Percentiles rank a stretch among this genome's conserved stretches.
Evolutionary conservation across 2,329 filamentous ascomycete species (phyloP).

Genomic region (Thelonectria olida): DNA sequence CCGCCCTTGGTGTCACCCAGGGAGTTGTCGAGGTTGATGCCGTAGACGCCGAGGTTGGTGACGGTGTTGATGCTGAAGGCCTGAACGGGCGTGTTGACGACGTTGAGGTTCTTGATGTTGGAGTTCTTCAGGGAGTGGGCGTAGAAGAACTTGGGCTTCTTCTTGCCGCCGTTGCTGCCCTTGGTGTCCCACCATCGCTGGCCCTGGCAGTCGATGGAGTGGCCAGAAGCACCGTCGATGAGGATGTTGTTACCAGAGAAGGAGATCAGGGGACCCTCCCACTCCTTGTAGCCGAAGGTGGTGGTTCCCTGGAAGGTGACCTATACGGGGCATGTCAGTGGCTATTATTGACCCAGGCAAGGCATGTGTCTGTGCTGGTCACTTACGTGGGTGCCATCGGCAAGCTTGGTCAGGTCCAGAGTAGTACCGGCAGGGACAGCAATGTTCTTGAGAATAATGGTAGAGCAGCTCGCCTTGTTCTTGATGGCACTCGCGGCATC

Average conservation of each 20-base stretch:
- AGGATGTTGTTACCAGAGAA: constrained; percentile 66
- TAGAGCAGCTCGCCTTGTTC: constrained; percentile 61
- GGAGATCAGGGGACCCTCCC: constrained; percentile 70
- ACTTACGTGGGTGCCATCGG: constrained; percentile 53
- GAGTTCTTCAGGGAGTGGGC: constrained; percentile 52
- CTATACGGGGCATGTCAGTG: constrained; percentile 8
- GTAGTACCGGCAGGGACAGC: constrained; percentile 66
- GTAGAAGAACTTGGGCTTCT: constrained; percentile 70
- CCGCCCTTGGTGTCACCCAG: constrained; percentile 46
- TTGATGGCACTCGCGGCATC: constrained; percentile 57
- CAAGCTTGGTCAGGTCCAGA: constrained; percentile 65
- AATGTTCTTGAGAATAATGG: constrained; percentile 62
- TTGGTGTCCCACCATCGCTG: constrained; percentile 68
- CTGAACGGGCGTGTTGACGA: constrained; percentile 54
- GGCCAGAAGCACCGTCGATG: constrained; percentile 59
- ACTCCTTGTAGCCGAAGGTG: constrained; percentile 73
- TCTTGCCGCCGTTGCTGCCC: constrained; percentile 68
- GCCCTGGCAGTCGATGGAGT: constrained; percentile 65
- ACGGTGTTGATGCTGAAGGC: constrained; percentile 51
- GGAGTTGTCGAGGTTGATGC: constrained; percentile 51
- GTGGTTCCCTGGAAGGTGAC: constrained; percentile 72
- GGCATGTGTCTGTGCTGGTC: background rate
- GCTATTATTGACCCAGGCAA: no score
- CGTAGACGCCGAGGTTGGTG: constrained; percentile 46
- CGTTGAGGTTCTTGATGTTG: constrained; percentile 49